Evolutionary conservation across 768 basidiomycete species (phyloP).

Genomic region (Pholiota molesta): DNA sequence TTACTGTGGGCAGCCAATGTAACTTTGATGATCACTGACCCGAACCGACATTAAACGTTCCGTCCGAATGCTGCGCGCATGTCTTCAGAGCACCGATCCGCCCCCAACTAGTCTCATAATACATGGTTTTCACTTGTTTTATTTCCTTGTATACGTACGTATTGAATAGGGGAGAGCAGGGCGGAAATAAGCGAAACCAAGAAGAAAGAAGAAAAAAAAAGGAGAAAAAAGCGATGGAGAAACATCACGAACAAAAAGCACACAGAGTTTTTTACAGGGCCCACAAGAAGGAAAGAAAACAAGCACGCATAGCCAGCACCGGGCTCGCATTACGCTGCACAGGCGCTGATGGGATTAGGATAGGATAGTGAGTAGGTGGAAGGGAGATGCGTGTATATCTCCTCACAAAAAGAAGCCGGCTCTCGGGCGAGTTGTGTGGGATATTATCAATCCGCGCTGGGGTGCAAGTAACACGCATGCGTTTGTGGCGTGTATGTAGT

Average conservation of each 20-base stretch:
- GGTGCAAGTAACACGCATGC: neutral
- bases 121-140: constrained; percentile 9
- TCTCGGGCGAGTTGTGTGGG: no score
- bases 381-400: constrained; percentile 2
- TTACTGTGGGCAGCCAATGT: no score
- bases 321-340: neutral
- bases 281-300: neutral
- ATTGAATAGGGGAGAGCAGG: neutral
- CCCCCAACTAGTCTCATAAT: neutral
- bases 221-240: neutral
- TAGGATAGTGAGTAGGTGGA: neutral
- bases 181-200: neutral
- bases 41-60: no score
- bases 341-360: neutral
- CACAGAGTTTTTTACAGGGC: neutral
- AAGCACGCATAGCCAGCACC: neutral
- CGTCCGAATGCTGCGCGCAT: no score
- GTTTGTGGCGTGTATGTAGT: neutral
- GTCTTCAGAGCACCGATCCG: no score
- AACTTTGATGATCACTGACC: no score
- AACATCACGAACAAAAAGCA: neutral
- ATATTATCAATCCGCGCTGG: neutral
- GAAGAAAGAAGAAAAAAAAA: neutral
- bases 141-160: constrained; percentile 10
- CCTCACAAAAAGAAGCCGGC: neutral